Conservation (phyloP, 1,139 yeast species). For the Geotrichum fermentans region DNA sequence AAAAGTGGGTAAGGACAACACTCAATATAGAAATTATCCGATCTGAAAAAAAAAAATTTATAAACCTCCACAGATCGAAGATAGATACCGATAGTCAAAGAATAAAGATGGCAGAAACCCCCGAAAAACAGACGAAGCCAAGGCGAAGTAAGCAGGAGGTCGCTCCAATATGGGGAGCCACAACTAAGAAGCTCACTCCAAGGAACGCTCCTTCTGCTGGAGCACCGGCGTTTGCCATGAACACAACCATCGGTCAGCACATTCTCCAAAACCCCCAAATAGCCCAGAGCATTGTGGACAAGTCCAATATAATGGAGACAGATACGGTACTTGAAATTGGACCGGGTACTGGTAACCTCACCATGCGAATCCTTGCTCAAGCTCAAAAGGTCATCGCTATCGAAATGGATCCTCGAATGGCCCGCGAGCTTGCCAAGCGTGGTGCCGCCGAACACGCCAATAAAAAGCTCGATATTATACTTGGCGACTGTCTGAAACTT, state of each 20-base stretch:
- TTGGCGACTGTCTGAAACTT: conserved; percentile 94
- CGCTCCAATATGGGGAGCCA: conserved; percentile 15
- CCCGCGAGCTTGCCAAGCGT: conserved; percentile 93
- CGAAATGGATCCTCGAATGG: conserved; percentile 99
- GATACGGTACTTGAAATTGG: conserved; percentile 94
- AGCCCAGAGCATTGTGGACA: conserved; percentile 98
- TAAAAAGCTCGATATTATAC: conserved; percentile 78
- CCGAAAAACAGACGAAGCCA: neutral
- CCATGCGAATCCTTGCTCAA: conserved; percentile 84
- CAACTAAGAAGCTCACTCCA: conserved; percentile 5
- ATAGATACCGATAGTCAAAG: too few species aligned
- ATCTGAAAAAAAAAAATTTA: too few species aligned
- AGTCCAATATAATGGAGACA: conserved; percentile 85
- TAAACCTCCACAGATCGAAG: too few species aligned
- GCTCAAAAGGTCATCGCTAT: conserved; percentile 90
- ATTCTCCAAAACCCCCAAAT: conserved; percentile 90
- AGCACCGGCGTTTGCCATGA: conserved; percentile 44
- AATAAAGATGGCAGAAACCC: neutral
- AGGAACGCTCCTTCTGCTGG: neutral
- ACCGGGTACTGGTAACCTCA: conserved; percentile 97
- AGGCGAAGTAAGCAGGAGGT: conserved; percentile 4
- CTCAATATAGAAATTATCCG: neutral
- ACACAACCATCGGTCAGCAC: conserved; percentile 95
- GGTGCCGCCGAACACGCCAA: conserved; percentile 93
- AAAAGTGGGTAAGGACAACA: neutral